Percentiles rank a stretch among this genome's conserved stretches.
Conservation (phyloP, 1,284 basidiomycete genomes). For the Porphyrellus sp. region DNA sequence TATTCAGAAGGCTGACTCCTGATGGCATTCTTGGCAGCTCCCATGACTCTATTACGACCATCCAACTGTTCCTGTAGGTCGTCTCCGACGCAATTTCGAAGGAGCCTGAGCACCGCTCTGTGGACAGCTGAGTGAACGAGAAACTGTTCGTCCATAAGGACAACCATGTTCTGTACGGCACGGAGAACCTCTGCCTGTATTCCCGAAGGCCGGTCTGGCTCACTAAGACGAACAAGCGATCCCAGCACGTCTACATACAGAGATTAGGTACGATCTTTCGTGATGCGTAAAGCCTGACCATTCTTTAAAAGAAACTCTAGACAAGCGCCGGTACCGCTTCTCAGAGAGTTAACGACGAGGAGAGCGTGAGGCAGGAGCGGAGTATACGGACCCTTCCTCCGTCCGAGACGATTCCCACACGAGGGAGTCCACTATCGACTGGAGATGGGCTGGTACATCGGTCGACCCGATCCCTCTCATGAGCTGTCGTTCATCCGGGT, state of each 20-base stretch:
- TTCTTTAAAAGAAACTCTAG: slow-evolving; percentile 91
- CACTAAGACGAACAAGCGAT: slow-evolving; percentile 81
- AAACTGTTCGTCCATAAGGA: slow-evolving; percentile 86
- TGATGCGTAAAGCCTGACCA: slow-evolving; percentile 43
- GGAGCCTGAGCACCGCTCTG: slow-evolving; percentile 81
- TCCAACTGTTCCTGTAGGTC: slow-evolving; percentile 82
- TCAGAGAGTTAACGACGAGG: slow-evolving; percentile 15
- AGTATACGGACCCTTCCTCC: slow-evolving; percentile 73
- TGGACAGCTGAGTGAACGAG: slow-evolving; percentile 89
- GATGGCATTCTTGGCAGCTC: slow-evolving; percentile 71
- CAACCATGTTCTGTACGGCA: slow-evolving; percentile 83
- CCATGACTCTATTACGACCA: slow-evolving; percentile 72
- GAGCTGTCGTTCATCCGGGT: slow-evolving; percentile 81
- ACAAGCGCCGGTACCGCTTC: slow-evolving; percentile 79
- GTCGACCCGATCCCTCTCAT: slow-evolving; percentile 80
- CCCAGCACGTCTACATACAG: slow-evolving; percentile 67
- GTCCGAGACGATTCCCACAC: slow-evolving; percentile 81
- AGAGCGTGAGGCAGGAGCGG: background rate
- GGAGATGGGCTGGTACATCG: slow-evolving; percentile 73
- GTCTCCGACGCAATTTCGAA: slow-evolving; percentile 87
- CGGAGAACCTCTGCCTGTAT: slow-evolving; percentile 84
- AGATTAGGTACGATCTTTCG: slow-evolving; percentile 3
- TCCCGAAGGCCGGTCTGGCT: slow-evolving; percentile 78
- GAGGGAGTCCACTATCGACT: slow-evolving; percentile 83
- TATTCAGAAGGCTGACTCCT: slow-evolving; percentile 76